A percentile compares a stretch with the other conserved stretches of the same genome.
These are phyloP conservation scores for Torulaspora quercuum DNA, from an alignment of 805 yeast genomes.

Conservation along the genomic window DNA sequence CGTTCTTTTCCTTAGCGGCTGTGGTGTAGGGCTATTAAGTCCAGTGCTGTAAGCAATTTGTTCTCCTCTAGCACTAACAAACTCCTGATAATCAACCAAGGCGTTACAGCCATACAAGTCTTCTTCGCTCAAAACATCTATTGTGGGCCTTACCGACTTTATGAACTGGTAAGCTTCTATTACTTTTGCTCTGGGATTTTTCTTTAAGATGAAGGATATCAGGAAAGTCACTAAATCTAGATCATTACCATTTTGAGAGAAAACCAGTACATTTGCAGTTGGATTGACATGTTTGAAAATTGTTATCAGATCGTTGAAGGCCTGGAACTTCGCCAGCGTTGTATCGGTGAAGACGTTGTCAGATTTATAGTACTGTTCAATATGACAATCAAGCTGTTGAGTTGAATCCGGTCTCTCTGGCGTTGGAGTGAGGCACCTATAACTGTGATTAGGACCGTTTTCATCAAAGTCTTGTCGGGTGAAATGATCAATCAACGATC, in stretches of 20 bases:
- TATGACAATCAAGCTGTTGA: slow-evolving; percentile 4
- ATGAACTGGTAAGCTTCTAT: slow-evolving; percentile 32
- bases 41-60: slow-evolving; percentile 1
- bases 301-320: slow-evolving; percentile 32
- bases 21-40: slow-evolving; percentile 4
- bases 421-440: slow-evolving; percentile 15
- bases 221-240: slow-evolving; percentile 27
- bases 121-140: slow-evolving; percentile 21
- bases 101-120: slow-evolving; percentile 27
- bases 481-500: slow-evolving; percentile 12
- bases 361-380: slow-evolving; percentile 5
- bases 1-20: slow-evolving; percentile 6
- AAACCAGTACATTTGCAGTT: slow-evolving; percentile 25
- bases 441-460: slow-evolving; percentile 1
- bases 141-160: slow-evolving; percentile 28
- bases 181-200: slow-evolving; percentile 23
- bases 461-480: neutral
- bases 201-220: slow-evolving; percentile 27
- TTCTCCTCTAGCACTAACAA: slow-evolving; percentile 19
- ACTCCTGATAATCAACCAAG: slow-evolving; percentile 24
- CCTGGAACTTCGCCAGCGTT: slow-evolving; percentile 22
- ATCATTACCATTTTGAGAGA: slow-evolving; percentile 30
- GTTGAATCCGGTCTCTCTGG: slow-evolving; percentile 12
- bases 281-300: slow-evolving; percentile 22
- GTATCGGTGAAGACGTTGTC: slow-evolving; percentile 19